A percentile compares a stretch with the other conserved stretches of the same genome.
Conservation (phyloP, 441 rosid genomes). For the Gossypium trilobum region DNA sequence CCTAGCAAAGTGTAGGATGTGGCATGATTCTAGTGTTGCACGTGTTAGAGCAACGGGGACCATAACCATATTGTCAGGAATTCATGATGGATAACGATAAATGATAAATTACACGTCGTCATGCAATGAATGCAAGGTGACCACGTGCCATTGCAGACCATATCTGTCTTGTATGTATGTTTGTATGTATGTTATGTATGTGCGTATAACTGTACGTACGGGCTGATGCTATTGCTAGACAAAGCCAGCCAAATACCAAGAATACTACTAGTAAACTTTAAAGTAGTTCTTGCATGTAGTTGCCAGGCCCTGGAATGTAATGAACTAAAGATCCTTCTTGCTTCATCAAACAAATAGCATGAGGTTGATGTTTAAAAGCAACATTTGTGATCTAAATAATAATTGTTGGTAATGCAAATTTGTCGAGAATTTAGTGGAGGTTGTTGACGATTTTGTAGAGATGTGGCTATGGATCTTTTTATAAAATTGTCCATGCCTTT, state of each 20-base stretch:
- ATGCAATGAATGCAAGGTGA: neutral
- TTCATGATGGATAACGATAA: neutral
- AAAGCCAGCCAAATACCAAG: neutral
- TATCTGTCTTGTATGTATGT: neutral
- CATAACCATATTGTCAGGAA: neutral
- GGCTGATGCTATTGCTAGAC: neutral
- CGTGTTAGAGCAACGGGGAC: neutral
- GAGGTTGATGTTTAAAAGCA: too few species aligned
- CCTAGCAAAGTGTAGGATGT: neutral
- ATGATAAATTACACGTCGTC: neutral
- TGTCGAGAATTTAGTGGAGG: too few species aligned
- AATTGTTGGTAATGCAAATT: too few species aligned
- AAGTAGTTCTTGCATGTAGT: neutral
- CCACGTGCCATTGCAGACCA: neutral
- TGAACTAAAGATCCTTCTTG: neutral
- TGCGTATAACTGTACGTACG: neutral
- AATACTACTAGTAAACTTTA: neutral
- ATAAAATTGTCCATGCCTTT: too few species aligned
- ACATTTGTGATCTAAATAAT: too few species aligned
- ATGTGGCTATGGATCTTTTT: too few species aligned
- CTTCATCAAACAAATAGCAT: too few species aligned
- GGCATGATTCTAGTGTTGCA: neutral
- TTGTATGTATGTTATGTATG: neutral
- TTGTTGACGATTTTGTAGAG: too few species aligned
- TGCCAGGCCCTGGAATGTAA: neutral